These are phyloP conservation scores for Syzygium aqueum DNA, from an alignment of 345 rosid species.

Conservation along the genomic window DNA sequence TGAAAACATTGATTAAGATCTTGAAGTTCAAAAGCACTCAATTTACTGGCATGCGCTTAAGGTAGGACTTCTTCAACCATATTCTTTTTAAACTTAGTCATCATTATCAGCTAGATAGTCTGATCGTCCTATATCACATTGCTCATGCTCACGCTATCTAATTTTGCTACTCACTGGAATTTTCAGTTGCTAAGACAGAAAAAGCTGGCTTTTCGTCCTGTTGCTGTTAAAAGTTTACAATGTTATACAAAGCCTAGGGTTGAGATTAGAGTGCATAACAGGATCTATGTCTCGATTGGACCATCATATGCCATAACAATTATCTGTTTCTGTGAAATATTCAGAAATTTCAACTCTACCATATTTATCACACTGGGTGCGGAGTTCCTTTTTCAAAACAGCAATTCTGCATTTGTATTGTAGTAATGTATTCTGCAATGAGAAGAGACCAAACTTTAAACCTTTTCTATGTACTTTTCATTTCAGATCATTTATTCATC, in stretches of 20 bases:
- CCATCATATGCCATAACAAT: background rate
- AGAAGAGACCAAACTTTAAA: background rate
- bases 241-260: background rate
- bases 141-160: background rate
- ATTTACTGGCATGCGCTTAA: background rate
- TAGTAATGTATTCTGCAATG: background rate
- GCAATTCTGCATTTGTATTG: background rate
- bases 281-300: background rate
- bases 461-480: background rate
- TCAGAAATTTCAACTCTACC: background rate
- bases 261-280: background rate
- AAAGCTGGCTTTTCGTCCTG: background rate
- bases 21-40: background rate
- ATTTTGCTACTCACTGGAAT: background rate
- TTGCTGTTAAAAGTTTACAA: background rate
- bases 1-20: background rate
- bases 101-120: background rate
- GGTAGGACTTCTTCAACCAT: background rate
- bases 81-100: background rate
- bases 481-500: background rate
- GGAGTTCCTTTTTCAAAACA: background rate
- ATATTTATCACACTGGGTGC: background rate
- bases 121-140: background rate
- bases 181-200: background rate
- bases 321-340: background rate